Conservation (phyloP, 192 early-diverging fungal species). For the Coemansia sp. region DNA sequence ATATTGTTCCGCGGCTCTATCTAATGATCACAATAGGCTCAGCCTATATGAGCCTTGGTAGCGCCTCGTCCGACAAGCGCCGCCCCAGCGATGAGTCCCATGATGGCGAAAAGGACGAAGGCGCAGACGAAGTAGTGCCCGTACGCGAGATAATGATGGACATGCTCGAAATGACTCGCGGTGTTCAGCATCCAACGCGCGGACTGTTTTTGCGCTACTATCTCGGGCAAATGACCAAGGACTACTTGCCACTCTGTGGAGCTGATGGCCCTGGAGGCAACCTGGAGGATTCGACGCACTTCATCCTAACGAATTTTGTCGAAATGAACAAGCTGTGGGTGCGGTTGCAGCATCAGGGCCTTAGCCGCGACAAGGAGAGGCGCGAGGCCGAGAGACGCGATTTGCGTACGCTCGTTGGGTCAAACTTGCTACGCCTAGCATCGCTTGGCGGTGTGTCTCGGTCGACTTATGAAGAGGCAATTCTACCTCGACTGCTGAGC, state of each 20-base stretch:
- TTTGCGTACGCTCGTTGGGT: slow-evolving; percentile 92
- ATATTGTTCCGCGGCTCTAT: slow-evolving; percentile 98
- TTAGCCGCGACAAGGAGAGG: slow-evolving; percentile 90
- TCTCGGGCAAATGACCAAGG: slow-evolving; percentile 91
- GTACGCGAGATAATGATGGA: slow-evolving; percentile 97
- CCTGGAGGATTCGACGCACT: slow-evolving; percentile 90
- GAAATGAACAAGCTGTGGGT: slow-evolving; percentile 99
- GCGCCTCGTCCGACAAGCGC: slow-evolving; percentile 7
- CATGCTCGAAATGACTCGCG: slow-evolving; percentile 98
- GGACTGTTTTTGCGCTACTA: slow-evolving; percentile 98
- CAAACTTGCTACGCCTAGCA: slow-evolving; percentile 91
- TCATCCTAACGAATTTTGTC: slow-evolving; percentile 96
- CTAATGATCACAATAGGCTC: slow-evolving; percentile 99
- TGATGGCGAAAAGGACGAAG: slow-evolving; percentile 10
- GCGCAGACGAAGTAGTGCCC: slow-evolving; percentile 70
- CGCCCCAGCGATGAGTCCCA: neutral
- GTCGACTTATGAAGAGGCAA: slow-evolving; percentile 77
- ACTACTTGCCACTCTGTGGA: slow-evolving; percentile 83
- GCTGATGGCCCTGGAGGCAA: slow-evolving; percentile 67
- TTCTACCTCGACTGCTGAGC: slow-evolving; percentile 90
- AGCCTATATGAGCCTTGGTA: slow-evolving; percentile 88
- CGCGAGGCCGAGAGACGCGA: slow-evolving; percentile 96
- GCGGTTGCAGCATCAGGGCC: slow-evolving; percentile 95
- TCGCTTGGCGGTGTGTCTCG: slow-evolving; percentile 89
- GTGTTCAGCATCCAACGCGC: slow-evolving; percentile 98